Percentiles rank a stretch among this genome's conserved stretches.
These are phyloP conservation scores for Cutaneotrichosporon mucoides DNA, from an alignment of 1,284 basidiomycete genomes.

Conservation along the genomic window DNA sequence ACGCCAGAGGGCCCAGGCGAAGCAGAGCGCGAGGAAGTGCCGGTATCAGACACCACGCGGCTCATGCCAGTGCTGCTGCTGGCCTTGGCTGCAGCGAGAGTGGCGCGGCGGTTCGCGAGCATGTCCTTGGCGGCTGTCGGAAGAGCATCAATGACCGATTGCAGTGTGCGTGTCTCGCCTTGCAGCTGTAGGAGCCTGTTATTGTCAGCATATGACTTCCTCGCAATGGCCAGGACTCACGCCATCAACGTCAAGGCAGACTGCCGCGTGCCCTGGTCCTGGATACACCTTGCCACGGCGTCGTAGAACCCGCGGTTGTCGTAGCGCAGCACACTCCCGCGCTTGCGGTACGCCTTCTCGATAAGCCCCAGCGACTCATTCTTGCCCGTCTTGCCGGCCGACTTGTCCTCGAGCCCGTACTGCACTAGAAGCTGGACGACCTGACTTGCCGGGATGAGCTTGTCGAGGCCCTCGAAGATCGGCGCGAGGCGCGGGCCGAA, in stretches of 20 bases:
- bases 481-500: conserved; percentile 50
- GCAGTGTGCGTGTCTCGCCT: conserved; percentile 36
- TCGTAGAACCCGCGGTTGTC: conserved; percentile 44
- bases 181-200: conserved; percentile 39
- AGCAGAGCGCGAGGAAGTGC: conserved; percentile 1
- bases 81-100: conserved; percentile 34
- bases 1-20: neutral
- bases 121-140: conserved; percentile 42
- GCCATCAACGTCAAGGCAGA: conserved; percentile 47
- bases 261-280: conserved; percentile 43
- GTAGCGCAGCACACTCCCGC: conserved; percentile 40
- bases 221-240: conserved; percentile 22
- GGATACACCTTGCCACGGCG: conserved; percentile 58
- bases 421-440: conserved; percentile 82
- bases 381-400: conserved; percentile 44
- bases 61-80: neutral
- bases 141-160: conserved; percentile 37
- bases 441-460: conserved; percentile 47
- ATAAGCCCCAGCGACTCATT: conserved; percentile 44
- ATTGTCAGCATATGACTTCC: neutral
- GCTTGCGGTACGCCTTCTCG: conserved; percentile 43
- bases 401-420: conserved; percentile 52
- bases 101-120: conserved; percentile 43
- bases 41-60: conserved; percentile 1
- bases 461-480: conserved; percentile 52